Percentiles rank a stretch among this genome's conserved stretches.
These are phyloP conservation scores for Myriosclerotinia duriaeana DNA, from an alignment of 2,329 filamentous ascomycete species.

Conservation along the genomic window DNA sequence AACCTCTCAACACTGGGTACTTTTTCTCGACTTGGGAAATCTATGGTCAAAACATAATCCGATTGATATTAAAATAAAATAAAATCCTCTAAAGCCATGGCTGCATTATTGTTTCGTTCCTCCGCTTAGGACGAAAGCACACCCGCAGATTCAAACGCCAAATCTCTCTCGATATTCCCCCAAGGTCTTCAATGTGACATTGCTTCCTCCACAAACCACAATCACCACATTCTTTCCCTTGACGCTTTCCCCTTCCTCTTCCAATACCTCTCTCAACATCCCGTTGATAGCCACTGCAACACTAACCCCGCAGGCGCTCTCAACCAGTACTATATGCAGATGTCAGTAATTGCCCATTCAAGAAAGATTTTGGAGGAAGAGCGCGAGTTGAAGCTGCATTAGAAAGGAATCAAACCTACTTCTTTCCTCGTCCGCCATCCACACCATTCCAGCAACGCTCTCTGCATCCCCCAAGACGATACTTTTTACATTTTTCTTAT, in stretches of 20 bases:
- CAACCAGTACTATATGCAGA: constrained; percentile 56
- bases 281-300: constrained; percentile 67
- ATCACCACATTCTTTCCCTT: constrained; percentile 75
- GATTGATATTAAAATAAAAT: no score
- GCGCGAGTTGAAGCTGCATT: background rate
- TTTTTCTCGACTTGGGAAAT: no score
- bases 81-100: background rate
- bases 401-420: constrained; percentile 25
- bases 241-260: constrained; percentile 79
- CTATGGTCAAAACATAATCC: no score
- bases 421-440: constrained; percentile 78
- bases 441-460: constrained; percentile 73
- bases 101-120: background rate
- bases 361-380: no score
- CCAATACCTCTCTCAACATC: constrained; percentile 54
- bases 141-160: background rate
- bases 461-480: constrained; percentile 71
- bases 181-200: constrained; percentile 62
- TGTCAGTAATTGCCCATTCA: no score
- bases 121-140: no score
- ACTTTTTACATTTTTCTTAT: constrained; percentile 53
- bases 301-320: constrained; percentile 81
- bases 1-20: no score
- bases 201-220: constrained; percentile 78
- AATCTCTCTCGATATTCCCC: constrained; percentile 36